Evolutionary conservation across 371 early-diverging fungal genomes (phyloP), one percentile per base, ranked within the genome.

Genomic region (Lichtheimia hyalospora): DNA sequence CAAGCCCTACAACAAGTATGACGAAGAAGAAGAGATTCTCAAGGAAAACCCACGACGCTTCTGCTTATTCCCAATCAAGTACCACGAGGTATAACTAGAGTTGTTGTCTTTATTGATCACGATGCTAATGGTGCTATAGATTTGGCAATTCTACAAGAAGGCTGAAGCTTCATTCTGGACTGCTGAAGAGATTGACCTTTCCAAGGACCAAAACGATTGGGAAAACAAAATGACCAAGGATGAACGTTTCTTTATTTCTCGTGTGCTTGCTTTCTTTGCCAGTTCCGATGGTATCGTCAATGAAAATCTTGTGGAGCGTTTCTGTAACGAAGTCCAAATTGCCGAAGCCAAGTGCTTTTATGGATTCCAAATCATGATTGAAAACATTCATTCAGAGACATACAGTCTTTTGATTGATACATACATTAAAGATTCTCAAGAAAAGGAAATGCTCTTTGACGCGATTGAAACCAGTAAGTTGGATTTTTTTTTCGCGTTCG

Each of bases 331-430:
- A 74, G 98, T 99, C 24, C 97, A 97, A 77, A 91, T 99, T 61
- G 92, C 98, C 52, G 99, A 99, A 78, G 99, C 99, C 23, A 85
- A 96, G 57, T 96, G 93, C 77, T 99, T 99, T 77, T 99, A 99
- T 77, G 99, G 98, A 21, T 99, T 99, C 88, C 99, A 99, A 83
- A 97, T 99, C 72, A 98, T 98, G 95, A 99, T 99, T 67, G 99
- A 99, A 79, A 99, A 99, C 83, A 95, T 99, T 61, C 99, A 99
- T 82, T 88, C 94, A 24, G 99, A 99, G 80, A 99, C 98, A 86
- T 99, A 99, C 86, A 93, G 93, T 60, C 84, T 99, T 15, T 82
- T 99, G 34, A 98, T 99, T 61, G 99, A 99, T 69, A 96, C 99
- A 24, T 99, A 99, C 75, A 94, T 99, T 73, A 91, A 91, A 71